phyloP scores from a whole-genome alignment of 768 basidiomycete genomes.

The Trametes gibbosa region DNA sequence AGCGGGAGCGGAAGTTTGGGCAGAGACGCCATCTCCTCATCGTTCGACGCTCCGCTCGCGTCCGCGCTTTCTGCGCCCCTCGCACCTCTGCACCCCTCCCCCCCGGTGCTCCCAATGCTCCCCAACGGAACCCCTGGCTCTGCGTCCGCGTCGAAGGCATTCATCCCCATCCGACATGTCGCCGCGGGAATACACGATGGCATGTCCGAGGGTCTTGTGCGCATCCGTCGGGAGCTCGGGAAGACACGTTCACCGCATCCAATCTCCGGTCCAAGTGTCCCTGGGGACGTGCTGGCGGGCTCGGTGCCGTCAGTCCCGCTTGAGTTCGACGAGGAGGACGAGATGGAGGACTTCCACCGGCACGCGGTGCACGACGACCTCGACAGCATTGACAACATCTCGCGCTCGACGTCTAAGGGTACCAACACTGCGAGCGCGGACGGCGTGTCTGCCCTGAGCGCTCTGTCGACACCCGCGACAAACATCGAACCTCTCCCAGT shows the following conservation, averaged over 20 bases:
- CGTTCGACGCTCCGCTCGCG: conserved; percentile 78
- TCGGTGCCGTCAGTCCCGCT: conserved; percentile 40
- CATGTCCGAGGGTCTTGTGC: conserved; percentile 58
- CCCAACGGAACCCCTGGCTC: conserved; percentile 62
- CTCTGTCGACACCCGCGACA: conserved; percentile 38
- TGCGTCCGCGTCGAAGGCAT: conserved; percentile 33
- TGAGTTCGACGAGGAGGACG: conserved; percentile 68
- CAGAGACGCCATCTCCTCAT: conserved; percentile 37
- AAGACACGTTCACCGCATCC: conserved; percentile 48
- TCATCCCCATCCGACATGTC: conserved; percentile 57
- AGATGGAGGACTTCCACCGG: conserved; percentile 44
- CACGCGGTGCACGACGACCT: background rate
- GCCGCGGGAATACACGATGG: conserved; percentile 49
- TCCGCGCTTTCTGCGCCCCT: conserved; percentile 68
- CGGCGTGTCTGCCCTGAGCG: conserved; percentile 36
- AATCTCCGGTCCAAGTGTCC: conserved; percentile 25
- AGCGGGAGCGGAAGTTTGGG: conserved; percentile 17
- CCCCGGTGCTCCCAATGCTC: conserved; percentile 68
- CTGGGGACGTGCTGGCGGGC: background rate
- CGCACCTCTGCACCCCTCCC: conserved; percentile 40
- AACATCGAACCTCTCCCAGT: conserved; percentile 29
- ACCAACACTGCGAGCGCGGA: conserved; percentile 17
- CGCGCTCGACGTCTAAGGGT: conserved; percentile 23
- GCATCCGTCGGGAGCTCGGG: conserved; percentile 55
- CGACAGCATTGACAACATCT: conserved; percentile 16